Evolutionary conservation across 208 protist genomes (phyloP).

Genomic region (Naegleria fowleri): DNA sequence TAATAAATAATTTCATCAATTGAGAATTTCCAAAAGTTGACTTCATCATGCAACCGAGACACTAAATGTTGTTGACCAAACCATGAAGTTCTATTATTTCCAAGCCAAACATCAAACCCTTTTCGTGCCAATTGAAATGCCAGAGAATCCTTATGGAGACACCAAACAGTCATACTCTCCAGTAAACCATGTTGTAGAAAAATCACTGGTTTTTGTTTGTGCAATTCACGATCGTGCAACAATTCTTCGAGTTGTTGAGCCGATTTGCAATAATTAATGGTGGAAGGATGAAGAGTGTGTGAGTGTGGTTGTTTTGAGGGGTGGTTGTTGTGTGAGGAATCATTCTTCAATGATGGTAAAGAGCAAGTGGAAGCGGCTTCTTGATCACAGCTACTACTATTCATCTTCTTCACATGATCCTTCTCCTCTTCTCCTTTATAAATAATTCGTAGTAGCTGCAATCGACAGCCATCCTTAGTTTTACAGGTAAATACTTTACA

Average conservation of each 20-base stretch:
- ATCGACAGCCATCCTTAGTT: neutral
- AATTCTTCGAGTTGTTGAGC: neutral
- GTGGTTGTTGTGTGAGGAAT: too few species aligned
- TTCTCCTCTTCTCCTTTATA: neutral
- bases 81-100: conserved; percentile 36
- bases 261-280: neutral
- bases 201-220: neutral
- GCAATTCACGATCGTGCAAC: neutral
- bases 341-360: too few species aligned
- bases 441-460: neutral
- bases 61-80: conserved; percentile 24
- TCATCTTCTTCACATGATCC: neutral
- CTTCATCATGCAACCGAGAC: neutral
- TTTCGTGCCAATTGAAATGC: neutral
- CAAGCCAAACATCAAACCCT: conserved; percentile 41
- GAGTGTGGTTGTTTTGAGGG: too few species aligned
- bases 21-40: conserved; percentile 25
- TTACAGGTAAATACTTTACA: neutral
- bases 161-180: neutral
- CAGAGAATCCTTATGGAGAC: neutral
- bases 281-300: neutral
- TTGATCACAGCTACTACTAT: too few species aligned
- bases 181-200: conserved; percentile 23
- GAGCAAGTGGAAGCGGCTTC: too few species aligned
- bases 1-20: conserved; percentile 39